Conservation (phyloP, 1,284 basidiomycete species). For the Sanghuangporus sanghuang region DNA sequence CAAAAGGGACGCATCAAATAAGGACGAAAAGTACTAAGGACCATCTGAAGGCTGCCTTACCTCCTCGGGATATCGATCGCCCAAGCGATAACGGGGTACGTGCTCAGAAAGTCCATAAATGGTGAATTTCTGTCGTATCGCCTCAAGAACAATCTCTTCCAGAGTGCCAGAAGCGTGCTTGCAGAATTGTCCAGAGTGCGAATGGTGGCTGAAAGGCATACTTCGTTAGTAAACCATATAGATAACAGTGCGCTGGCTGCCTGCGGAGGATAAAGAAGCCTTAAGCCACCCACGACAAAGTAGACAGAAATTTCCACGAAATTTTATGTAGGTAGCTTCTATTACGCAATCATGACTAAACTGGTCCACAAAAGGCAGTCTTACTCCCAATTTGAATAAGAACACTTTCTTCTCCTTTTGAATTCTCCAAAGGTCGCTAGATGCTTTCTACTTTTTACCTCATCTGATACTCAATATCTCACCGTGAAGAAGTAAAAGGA, state of each 20-base stretch:
- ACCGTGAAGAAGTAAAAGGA: too few relatives aligned
- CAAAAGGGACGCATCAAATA: background rate
- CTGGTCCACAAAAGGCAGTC: background rate
- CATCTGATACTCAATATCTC: too few relatives aligned
- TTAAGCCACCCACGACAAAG: background rate
- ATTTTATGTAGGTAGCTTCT: background rate
- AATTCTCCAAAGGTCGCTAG: background rate
- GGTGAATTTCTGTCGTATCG: slow-evolving; percentile 74
- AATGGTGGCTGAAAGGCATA: slow-evolving; percentile 92
- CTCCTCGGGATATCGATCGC: slow-evolving; percentile 96
- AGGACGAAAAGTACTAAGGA: background rate
- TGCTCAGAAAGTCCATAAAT: slow-evolving; percentile 94
- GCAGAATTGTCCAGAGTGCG: slow-evolving; percentile 96
- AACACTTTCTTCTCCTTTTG: background rate
- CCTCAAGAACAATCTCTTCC: slow-evolving; percentile 75
- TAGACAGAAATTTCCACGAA: background rate
- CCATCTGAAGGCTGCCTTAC: slow-evolving; percentile 34
- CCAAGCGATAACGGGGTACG: slow-evolving; percentile 75
- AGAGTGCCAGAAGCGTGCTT: slow-evolving; percentile 79
- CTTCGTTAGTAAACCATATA: background rate
- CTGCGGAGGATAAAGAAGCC: background rate
- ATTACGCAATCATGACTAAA: background rate
- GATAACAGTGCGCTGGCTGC: background rate
- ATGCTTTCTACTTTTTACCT: background rate
- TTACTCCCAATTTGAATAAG: background rate